These are phyloP conservation scores for Colletotrichum horii DNA, from an alignment of 2,329 filamentous ascomycete species.

Conservation along the genomic window DNA sequence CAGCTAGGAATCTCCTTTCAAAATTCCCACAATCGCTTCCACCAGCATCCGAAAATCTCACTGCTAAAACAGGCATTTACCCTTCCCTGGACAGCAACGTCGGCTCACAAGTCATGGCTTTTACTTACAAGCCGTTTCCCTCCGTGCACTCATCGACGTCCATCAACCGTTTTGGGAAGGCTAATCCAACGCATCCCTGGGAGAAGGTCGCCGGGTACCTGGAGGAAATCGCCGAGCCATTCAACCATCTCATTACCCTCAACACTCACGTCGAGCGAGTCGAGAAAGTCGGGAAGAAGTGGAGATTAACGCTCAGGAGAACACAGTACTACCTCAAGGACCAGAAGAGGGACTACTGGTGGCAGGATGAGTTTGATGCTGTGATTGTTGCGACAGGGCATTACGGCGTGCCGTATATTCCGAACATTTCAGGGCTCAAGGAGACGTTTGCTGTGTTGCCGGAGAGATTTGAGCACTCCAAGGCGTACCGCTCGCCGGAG, in stretches of 20 bases:
- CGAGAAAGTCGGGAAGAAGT: conserved; percentile 48
- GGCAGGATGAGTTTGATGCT: conserved; percentile 44
- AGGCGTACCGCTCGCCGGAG: conserved; percentile 38
- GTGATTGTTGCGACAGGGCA: conserved; percentile 46
- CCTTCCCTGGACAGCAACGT: conserved; percentile 64
- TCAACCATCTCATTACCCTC: conserved; percentile 48
- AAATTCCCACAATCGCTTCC: conserved; percentile 42
- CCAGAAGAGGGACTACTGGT: conserved; percentile 42
- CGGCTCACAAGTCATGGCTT: conserved; percentile 58
- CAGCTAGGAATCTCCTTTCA: conserved; percentile 44
- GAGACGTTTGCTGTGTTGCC: conserved; percentile 42
- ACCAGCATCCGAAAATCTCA: conserved; percentile 37
- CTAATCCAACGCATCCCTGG: conserved; percentile 57
- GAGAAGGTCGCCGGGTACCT: conserved; percentile 44
- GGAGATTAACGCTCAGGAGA: conserved; percentile 54
- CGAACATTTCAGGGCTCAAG: conserved; percentile 42
- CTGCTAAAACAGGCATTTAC: conserved; percentile 35
- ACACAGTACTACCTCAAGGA: conserved; percentile 41
- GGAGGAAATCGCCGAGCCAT: conserved; percentile 55
- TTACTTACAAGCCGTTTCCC: conserved; percentile 55
- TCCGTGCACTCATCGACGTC: conserved; percentile 36
- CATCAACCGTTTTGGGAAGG: conserved; percentile 48
- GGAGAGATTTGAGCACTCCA: conserved; percentile 42
- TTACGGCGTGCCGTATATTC: conserved; percentile 43
- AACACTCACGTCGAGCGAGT: conserved; percentile 63